A percentile compares a stretch with the other conserved stretches of the same genome.
Conservation (phyloP, 2,329 filamentous ascomycete genomes). For the Dendryphion nanum region DNA sequence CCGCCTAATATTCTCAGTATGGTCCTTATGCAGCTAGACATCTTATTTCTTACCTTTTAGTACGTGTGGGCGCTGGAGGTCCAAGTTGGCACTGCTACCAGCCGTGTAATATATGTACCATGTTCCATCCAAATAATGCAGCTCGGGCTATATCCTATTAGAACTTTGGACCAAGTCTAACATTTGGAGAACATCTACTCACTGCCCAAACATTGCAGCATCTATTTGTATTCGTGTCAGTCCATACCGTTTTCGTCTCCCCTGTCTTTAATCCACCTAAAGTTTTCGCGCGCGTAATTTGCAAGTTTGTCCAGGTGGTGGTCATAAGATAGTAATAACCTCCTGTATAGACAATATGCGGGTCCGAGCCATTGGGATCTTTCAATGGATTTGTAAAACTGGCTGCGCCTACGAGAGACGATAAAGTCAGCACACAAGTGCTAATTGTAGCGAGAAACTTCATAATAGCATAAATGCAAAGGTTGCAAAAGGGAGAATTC, state of each 20-base stretch:
- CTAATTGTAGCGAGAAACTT: not conserved
- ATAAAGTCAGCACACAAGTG: not conserved
- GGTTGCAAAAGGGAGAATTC: no score
- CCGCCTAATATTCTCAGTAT: no score
- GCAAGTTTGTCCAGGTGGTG: conserved; percentile 56
- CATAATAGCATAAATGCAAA: no score
- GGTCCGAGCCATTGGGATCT: conserved; percentile 51
- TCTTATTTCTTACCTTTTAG: conserved; percentile 50
- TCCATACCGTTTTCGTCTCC: conserved; percentile 52
- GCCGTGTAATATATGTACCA: conserved; percentile 61
- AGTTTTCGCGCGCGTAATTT: conserved; percentile 55
- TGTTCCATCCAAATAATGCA: conserved; percentile 48
- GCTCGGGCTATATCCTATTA: conserved; percentile 42
- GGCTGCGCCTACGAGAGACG: conserved; percentile 19
- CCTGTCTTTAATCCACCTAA: conserved; percentile 57
- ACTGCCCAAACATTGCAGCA: conserved; percentile 58
- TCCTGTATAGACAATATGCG: conserved; percentile 52
- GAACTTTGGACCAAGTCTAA: not conserved
- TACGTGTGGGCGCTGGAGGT: conserved; percentile 53
- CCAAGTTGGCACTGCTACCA: conserved; percentile 46
- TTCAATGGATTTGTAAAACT: conserved; percentile 56
- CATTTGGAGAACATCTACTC: not conserved
- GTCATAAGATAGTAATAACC: conserved; percentile 60
- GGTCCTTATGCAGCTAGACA: no score
- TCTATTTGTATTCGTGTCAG: conserved; percentile 45